A percentile compares a stretch with the other conserved stretches of the same genome.
Conservation (phyloP, 495 filamentous ascomycete genomes). For the Geopyxis carbonaria region DNA sequence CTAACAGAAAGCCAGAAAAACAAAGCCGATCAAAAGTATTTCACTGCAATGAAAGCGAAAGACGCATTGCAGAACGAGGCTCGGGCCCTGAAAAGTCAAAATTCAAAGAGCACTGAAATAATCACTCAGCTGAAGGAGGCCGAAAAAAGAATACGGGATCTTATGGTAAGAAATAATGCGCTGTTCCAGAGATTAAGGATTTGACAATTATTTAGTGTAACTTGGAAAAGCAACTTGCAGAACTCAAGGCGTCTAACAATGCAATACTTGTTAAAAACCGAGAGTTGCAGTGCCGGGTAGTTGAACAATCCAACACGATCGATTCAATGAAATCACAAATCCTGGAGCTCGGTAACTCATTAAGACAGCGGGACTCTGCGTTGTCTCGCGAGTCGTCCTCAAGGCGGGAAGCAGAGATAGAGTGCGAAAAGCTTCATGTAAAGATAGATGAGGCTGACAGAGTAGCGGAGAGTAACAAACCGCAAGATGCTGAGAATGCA, state of each 20-base stretch:
- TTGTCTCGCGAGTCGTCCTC: constrained; percentile 23
- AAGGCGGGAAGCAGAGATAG: constrained; percentile 24
- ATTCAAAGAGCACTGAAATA: constrained; percentile 79
- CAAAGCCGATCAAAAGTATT: constrained; percentile 96
- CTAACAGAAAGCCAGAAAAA: constrained; percentile 39
- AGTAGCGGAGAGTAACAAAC: constrained; percentile 20
- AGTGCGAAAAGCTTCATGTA: constrained; percentile 24
- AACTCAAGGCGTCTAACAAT: constrained; percentile 57
- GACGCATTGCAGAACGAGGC: constrained; percentile 65
- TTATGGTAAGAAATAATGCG: constrained; percentile 17
- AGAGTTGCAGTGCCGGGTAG: constrained; percentile 48
- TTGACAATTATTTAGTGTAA: constrained; percentile 47
- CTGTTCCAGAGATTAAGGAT: constrained; percentile 28
- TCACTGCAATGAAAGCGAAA: constrained; percentile 81
- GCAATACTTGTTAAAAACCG: constrained; percentile 50
- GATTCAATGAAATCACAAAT: constrained; percentile 66
- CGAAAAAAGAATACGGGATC: constrained; percentile 34
- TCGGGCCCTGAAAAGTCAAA: constrained; percentile 58
- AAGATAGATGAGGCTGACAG: constrained; percentile 22
- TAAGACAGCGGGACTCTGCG: constrained; percentile 55
- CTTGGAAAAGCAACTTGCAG: constrained; percentile 74
- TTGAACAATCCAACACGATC: constrained; percentile 46
- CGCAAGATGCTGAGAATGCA: constrained; percentile 22
- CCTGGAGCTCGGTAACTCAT: constrained; percentile 49
- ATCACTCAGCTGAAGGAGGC: constrained; percentile 83